Base-by-base conservation (phyloP, 805 yeast genomes). In the Ogataea populi-albae region DNA sequence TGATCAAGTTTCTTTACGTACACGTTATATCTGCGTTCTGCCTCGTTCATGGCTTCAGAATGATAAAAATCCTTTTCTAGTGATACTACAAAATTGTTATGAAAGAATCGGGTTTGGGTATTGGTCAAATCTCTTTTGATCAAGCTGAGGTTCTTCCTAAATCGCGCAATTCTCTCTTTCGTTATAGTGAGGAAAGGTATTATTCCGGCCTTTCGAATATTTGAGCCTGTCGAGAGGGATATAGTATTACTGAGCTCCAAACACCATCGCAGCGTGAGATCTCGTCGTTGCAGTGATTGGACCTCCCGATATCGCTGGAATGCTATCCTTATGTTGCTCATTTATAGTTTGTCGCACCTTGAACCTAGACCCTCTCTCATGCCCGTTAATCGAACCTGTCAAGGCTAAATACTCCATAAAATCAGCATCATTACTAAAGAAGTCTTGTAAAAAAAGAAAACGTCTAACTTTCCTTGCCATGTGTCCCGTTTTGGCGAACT, bases 241-340 rank as follows among this genome's bases (percentile, higher is more conserved):
- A 37, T 16, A 17, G 28, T 24, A 12, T 21, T 21, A 3, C 42
- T 37, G 10, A 41, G 26, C 3, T 47, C 54, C 26, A 52, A 25
- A 30, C 54, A 55, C 61, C 60, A 56, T 29, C 32, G 41, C 10
- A 56, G 41, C 46, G 55, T 54, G 25, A 44, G 35, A 19, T 55
- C 58, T 35, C 59, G 45, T 37, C 52, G 50, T 26, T 46, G 49
- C 6, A 52, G 20, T 4, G 45, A 17, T 23, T 44, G 50, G 17
- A 49, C 30, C 41, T 56, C 59, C 36, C 46, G 16, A 36, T 51
- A 55, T 23, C 61, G 47, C 23, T 46, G 47, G 26, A 54, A 49
- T 7, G 55, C 57, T 22, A 49, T 25, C 35, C 40, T 47, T 17
- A 54, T 29, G 38, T 45, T 49, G 32, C 49, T 47, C 61, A 56